A percentile compares a stretch with the other conserved stretches of the same genome.
phyloP scores from a whole-genome alignment of 2,329 filamentous ascomycete genomes.

The Monosporascus sp. region DNA sequence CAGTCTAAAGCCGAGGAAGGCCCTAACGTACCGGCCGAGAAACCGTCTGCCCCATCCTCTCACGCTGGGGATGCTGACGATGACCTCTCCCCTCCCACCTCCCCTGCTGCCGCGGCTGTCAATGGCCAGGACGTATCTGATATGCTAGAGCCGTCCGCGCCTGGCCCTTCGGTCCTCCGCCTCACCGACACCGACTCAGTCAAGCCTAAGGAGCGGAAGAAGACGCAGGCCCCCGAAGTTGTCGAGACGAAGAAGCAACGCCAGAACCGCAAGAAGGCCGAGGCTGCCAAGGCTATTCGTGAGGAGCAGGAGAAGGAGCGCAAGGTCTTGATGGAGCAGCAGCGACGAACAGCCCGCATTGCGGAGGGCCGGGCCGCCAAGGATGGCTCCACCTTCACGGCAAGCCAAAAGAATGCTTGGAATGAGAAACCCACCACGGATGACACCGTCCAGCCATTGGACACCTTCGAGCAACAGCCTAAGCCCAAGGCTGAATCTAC shows the following conservation, averaged over 20 bases:
- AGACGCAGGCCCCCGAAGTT: conserved; percentile 54
- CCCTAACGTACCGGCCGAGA: conserved; percentile 36
- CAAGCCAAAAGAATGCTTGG: conserved; percentile 37
- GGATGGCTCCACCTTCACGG: conserved; percentile 63
- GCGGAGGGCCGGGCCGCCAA: conserved; percentile 78
- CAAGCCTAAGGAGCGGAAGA: conserved; percentile 58
- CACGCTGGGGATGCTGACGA: conserved; percentile 75
- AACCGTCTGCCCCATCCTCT: conserved; percentile 59
- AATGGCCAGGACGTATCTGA: conserved; percentile 71
- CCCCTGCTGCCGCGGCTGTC: conserved; percentile 54
- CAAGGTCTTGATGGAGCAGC: conserved; percentile 71
- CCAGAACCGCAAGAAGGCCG: conserved; percentile 84
- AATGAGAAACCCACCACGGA: conserved; percentile 33
- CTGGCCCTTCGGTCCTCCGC: conserved; percentile 70
- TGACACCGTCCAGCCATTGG: conserved; percentile 44
- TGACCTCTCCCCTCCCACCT: conserved; percentile 65
- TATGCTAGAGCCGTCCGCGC: conserved; percentile 74
- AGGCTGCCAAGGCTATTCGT: conserved; percentile 68
- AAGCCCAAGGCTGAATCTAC: conserved; percentile 29
- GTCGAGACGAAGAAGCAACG: conserved; percentile 91
- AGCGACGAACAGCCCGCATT: conserved; percentile 74
- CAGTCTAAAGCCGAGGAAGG: conserved; percentile 56
- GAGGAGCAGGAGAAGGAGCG: conserved; percentile 76
- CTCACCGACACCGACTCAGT: conserved; percentile 63
- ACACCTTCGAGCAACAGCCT: conserved; percentile 47